Evolutionary conservation across 805 yeast species (phyloP).

Genomic region (Yarrowia sp.): DNA sequence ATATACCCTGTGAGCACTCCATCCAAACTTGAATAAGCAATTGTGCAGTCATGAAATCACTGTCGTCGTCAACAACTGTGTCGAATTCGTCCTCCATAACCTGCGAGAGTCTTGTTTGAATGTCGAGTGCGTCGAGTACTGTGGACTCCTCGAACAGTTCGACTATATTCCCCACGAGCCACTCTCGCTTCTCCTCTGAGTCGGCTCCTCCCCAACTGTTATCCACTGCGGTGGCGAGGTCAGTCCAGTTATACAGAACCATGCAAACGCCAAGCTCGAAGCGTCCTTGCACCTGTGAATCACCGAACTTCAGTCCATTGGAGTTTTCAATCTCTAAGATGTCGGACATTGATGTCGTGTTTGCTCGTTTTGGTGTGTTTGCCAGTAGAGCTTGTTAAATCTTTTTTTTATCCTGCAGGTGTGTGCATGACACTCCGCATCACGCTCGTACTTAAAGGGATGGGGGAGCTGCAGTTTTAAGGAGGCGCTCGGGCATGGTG

Average conservation of each 20-base stretch:
- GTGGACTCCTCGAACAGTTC: constrained; percentile 66
- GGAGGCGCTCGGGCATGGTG: no score
- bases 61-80: constrained; percentile 80
- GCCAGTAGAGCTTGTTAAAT: neutral
- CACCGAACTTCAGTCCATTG: constrained; percentile 30
- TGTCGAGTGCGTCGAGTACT: constrained; percentile 68
- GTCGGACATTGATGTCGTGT: constrained; percentile 1
- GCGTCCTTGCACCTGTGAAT: constrained; percentile 71
- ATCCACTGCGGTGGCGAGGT: constrained; percentile 80
- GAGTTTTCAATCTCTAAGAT: constrained; percentile 9
- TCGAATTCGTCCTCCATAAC: constrained; percentile 97
- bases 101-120: constrained; percentile 79
- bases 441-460: no score
- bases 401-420: neutral
- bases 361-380: neutral
- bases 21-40: constrained; percentile 62
- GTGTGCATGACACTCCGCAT: no score
- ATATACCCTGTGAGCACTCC: constrained; percentile 56
- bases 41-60: constrained; percentile 71
- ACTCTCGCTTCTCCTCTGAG: constrained; percentile 86
- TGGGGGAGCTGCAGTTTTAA: no score
- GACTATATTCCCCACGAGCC: constrained; percentile 80
- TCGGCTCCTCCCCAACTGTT: constrained; percentile 96
- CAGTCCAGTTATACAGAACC: constrained; percentile 90
- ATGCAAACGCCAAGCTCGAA: constrained; percentile 92